Base-by-base conservation (phyloP, 768 basidiomycete genomes). In the Atractiella rhizophila region DNA sequence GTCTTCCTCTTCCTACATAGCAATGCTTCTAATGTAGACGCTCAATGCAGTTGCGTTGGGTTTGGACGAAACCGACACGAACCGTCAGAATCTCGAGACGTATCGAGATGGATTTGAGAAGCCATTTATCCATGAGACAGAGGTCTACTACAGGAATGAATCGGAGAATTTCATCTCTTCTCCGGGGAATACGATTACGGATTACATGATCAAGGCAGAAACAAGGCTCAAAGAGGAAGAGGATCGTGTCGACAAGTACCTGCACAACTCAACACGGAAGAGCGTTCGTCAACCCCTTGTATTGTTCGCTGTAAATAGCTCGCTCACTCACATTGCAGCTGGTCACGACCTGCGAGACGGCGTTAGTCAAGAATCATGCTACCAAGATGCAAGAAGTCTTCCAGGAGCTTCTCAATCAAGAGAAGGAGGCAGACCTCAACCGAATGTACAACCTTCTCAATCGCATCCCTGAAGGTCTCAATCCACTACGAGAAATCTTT, bases 141-240 rank as follows among this genome's bases (percentile, higher is more conserved):
- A 81, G 58, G 71, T 70, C 40, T 91, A 82, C 59, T 98, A 96
- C 66, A 74, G 71, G 53, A 69, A 75, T 50, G 86, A 98, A 59
- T 86, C 83, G 0, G 75, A 82, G 49, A 68, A 74, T 4, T 98
- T 83, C 66, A 68, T 94, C 21, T 73, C 75, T 2, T n/a, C n/a
- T n/a, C n/a, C n/a, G n/a, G 71, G 74, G 53, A 82, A 82, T 61
- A 76, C 69, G 43, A 75, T 94, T 37, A 78, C 81, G 11, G 88
- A 94, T 55, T 98, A 94, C 59, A 64, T 98, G 57, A 83, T 74
- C 63, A 86, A 80, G 59, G 86, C 82, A 1, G 88, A 91, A 56
- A 77, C 79, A 53, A 71, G 88, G 33, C 62, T 98, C 43, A 70
- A 71, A 43, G 86, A 98, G 59, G 88, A 98, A 54, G 82, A 88